Base-by-base conservation (phyloP, 2,329 filamentous ascomycete genomes). In the Paracoccidioides lutzii region DNA sequence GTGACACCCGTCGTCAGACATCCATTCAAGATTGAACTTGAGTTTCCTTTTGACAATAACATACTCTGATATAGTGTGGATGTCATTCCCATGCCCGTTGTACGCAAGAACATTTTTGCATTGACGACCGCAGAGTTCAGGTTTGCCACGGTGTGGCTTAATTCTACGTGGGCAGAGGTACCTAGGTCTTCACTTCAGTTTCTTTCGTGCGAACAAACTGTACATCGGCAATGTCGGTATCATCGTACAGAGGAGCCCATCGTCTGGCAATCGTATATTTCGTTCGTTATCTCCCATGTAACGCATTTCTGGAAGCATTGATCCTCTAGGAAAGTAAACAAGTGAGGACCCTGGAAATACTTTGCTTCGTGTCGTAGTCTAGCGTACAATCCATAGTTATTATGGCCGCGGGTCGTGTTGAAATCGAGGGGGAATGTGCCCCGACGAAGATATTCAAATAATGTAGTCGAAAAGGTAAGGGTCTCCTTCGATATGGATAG, bases 81-180 rank as follows among this genome's bases (percentile, higher is more conserved):
- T 45, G 12, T 56, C 46, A 40, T 56, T 56, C 10, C 15, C 5
- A 22, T 22, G 15, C 1, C 12, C 33, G 14, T 48, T 35, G 33
- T 41, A 32, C 14, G 15, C 38, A 33, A 41, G 57, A n/a, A 45
- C 57, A 10, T 56, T 58, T 8, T n/a, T 22, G 35, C 57, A 58
- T 43, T 49, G 51, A 37, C 52, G 48, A 7, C 57, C 57, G 45
- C 57, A 58, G 3, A 3, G 15, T 37, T 48, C 9, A 1, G 42
- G 42, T 6, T 41, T 22, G 5, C 54, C 57, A n/a, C 46, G 12
- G 41, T 59, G 57, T 5, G 12, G 9, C 9, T 3, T 1, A 44
- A 59, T 57, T 43, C 37, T 49, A 30, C 57, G 57, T n/a, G 57
- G 57, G 28, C 57, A 59, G n/a, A 55, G 6, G 44, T 57, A n/a